Evolutionary conservation across 129 eudicot genomes (phyloP).

Genomic region (Oenanthe sinensis): DNA sequence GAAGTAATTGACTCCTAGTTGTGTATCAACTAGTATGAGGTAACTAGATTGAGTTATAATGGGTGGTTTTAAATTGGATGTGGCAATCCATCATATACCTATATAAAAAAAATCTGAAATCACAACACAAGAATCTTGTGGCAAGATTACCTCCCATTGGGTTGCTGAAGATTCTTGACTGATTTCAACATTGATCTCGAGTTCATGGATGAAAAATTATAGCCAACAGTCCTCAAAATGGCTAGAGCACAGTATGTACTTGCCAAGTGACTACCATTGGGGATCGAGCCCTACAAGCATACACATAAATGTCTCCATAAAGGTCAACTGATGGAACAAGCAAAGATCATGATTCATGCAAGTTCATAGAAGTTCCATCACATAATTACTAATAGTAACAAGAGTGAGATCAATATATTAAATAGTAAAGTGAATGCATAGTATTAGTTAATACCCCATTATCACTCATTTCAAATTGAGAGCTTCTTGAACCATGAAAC

Average conservation of each 20-base stretch:
- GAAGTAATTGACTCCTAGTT: not conserved
- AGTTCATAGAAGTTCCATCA: not conserved
- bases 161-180: slow-evolving; percentile 75
- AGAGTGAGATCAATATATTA: no score
- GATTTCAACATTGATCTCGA: slow-evolving; percentile 49
- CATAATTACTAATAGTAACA: not conserved
- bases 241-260: slow-evolving; percentile 94
- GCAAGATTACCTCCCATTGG: slow-evolving; percentile 69
- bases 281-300: slow-evolving; percentile 42
- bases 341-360: not conserved
- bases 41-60: not conserved
- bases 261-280: slow-evolving; percentile 90
- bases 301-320: slow-evolving; percentile 4
- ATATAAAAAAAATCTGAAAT: not conserved
- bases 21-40: not conserved
- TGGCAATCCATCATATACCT: not conserved
- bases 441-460: slow-evolving; percentile 42
- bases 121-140: not conserved
- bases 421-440: slow-evolving; percentile 7
- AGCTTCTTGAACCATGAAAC: slow-evolving; percentile 86
- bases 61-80: not conserved
- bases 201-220: slow-evolving; percentile 52
- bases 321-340: not conserved
- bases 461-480: slow-evolving; percentile 52
- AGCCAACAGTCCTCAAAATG: slow-evolving; percentile 76